Base-by-base conservation (phyloP, 306 rosid genomes). In the Cucurbita maxima region DNA sequence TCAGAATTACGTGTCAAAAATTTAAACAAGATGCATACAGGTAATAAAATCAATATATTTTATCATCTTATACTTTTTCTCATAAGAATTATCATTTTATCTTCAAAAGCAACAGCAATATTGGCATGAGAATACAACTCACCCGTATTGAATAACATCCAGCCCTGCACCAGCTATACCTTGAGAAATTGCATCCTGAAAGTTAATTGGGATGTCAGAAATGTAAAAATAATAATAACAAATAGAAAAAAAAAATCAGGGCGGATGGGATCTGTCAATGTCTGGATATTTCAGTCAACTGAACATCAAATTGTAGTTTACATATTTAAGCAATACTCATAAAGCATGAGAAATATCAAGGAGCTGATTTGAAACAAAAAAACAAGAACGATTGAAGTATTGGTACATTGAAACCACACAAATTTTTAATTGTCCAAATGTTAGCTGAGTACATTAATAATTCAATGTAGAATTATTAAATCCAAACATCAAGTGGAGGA, bases 91-190 rank as follows among this genome's bases (percentile, higher is more conserved):
- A 58, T 58, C 63, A 25, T 58, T 1, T 25, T 38, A 61, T 61
- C 30, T 48, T 7, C 48, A 15, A 8, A 38, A 47, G 25, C 47
- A 19, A 19, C 54, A 78, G 22, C 52, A 44, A 11, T 73, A 67
- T 19, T 19, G 55, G 58, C 37, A 62, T 45, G 73, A 45, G 57
- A 57, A 41, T 34, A 72, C 60, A 78, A 86, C 97, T 61, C 80
- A 94, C 98, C 98, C 98, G 56, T 94, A 94, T 41, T 86, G 97
- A 82, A 94, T 82, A 79, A 94, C 96, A 81, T 87, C 92, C 78
- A 90, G 62, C 44, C 90, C 98, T 66, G 96, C 87, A 74, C 88
- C 79, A 37, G 82, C 79, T 63, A 94, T 88, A 73, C 98, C 98
- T 67, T 79, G 89, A 43, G 97, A 88, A 81, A 89, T 79, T 34